Evolutionary conservation across 176 grass and related monocot species (phyloP).

Genomic region (Melocanna baccifera): DNA sequence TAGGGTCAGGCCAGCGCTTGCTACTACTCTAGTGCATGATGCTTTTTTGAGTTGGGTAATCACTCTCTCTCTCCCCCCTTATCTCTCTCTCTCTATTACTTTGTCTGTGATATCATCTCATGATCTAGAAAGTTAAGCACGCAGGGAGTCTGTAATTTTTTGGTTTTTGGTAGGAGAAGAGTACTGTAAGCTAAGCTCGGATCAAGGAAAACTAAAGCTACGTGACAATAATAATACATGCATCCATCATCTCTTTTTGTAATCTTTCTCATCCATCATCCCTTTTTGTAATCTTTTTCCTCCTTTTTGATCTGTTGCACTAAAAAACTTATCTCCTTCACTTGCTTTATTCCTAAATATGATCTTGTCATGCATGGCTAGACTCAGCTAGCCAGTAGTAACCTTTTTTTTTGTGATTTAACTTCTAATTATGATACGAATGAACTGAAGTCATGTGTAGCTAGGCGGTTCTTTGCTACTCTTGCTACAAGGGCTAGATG

Average conservation of each 20-base stretch:
- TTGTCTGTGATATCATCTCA: conserved; percentile 18
- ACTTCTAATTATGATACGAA: not conserved
- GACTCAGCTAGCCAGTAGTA: not conserved
- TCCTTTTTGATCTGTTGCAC: not conserved
- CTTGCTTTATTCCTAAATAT: not conserved
- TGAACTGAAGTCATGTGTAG: not conserved
- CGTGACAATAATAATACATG: conserved; percentile 41
- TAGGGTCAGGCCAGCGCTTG: conserved; percentile 27
- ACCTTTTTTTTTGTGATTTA: not conserved
- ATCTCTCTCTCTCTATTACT: not conserved
- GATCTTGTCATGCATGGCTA: not conserved
- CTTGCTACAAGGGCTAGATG: not conserved
- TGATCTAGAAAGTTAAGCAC: not conserved
- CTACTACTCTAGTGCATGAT: conserved; percentile 1
- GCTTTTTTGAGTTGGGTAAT: conserved; percentile 34
- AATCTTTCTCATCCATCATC: not conserved
- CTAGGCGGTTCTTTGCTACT: not conserved
- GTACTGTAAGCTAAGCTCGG: conserved; percentile 46
- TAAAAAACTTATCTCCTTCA: not conserved
- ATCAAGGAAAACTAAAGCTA: conserved; percentile 28
- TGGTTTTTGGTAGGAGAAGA: conserved; percentile 24
- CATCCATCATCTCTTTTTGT: conserved; percentile 13
- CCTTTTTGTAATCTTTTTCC: not conserved
- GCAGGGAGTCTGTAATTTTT: conserved; percentile 27
- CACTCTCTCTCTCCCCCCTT: not conserved